These are phyloP conservation scores for Mycosarcoma mackinlayi DNA, from an alignment of 1,284 basidiomycete species.

Conservation along the genomic window DNA sequence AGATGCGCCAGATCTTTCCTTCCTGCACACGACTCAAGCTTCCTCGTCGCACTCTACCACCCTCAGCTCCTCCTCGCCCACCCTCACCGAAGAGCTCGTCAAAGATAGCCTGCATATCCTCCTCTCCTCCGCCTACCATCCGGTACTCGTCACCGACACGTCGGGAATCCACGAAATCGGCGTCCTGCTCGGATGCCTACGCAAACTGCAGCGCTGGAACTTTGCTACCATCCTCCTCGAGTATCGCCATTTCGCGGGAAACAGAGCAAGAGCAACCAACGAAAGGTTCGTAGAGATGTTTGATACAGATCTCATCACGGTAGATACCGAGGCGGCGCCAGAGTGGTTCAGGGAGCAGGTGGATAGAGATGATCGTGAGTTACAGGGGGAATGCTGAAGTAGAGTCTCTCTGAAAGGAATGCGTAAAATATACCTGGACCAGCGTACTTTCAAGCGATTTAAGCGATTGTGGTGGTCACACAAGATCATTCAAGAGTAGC, in stretches of 20 bases:
- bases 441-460: no score
- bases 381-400: constrained; percentile 24
- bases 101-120: constrained; percentile 62
- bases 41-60: constrained; percentile 21
- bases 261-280: constrained; percentile 55
- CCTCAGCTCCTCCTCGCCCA: constrained; percentile 29
- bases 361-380: constrained; percentile 39
- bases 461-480: background rate
- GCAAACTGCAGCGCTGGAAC: constrained; percentile 65
- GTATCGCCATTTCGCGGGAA: constrained; percentile 63
- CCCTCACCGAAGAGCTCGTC: constrained; percentile 51
- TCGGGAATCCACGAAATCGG: constrained; percentile 65
- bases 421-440: constrained; percentile 10
- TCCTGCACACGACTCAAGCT: constrained; percentile 19
- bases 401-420: background rate
- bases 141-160: constrained; percentile 61
- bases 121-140: constrained; percentile 50
- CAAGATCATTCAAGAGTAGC: background rate
- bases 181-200: constrained; percentile 59
- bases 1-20: constrained; percentile 24
- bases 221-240: constrained; percentile 64
- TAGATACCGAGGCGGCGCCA: constrained; percentile 46
- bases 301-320: constrained; percentile 61
- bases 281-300: constrained; percentile 67
- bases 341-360: constrained; percentile 57